Evolutionary conservation across 192 early-diverging fungal genomes (phyloP).

Genomic region (Allomyces javanicus): DNA sequence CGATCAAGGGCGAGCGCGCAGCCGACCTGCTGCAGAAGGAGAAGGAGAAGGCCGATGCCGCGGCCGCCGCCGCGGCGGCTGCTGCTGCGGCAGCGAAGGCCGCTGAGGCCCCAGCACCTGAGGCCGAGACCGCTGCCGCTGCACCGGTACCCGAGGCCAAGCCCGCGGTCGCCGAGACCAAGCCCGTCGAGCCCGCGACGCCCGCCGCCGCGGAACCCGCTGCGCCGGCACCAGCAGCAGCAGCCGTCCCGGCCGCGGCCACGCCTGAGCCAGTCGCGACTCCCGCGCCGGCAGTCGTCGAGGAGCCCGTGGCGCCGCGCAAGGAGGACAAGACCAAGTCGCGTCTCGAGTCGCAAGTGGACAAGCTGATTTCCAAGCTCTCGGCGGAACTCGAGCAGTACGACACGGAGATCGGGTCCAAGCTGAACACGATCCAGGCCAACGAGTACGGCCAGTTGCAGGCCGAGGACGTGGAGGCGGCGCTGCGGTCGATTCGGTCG

Average conservation of each 20-base stretch:
- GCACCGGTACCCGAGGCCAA: too few species aligned
- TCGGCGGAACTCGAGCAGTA: constrained; percentile 47
- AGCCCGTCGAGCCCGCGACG: neutral
- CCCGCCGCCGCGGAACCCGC: constrained; percentile 1
- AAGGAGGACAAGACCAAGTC: constrained; percentile 31
- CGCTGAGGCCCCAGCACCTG: neutral
- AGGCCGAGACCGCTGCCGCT: neutral
- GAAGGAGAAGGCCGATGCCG: neutral
- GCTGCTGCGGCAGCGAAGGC: neutral
- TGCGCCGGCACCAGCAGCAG: neutral
- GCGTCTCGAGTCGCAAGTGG: constrained; percentile 41
- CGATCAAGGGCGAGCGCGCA: constrained; percentile 35
- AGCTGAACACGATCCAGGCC: constrained; percentile 41
- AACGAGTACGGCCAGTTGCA: constrained; percentile 44
- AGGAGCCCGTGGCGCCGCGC: constrained; percentile 24
- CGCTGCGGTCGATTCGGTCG: constrained; percentile 41
- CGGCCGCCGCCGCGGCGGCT: neutral
- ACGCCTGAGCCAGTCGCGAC: neutral
- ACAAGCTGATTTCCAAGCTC: constrained; percentile 60
- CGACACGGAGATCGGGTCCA: constrained; percentile 40
- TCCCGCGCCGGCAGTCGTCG: neutral
- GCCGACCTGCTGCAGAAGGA: constrained; percentile 7
- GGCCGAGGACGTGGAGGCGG: constrained; percentile 44
- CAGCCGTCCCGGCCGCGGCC: constrained; percentile 2
- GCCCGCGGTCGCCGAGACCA: neutral